These are phyloP conservation scores for Dioszegia hungarica DNA, from an alignment of 768 basidiomycete species.

Conservation along the genomic window DNA sequence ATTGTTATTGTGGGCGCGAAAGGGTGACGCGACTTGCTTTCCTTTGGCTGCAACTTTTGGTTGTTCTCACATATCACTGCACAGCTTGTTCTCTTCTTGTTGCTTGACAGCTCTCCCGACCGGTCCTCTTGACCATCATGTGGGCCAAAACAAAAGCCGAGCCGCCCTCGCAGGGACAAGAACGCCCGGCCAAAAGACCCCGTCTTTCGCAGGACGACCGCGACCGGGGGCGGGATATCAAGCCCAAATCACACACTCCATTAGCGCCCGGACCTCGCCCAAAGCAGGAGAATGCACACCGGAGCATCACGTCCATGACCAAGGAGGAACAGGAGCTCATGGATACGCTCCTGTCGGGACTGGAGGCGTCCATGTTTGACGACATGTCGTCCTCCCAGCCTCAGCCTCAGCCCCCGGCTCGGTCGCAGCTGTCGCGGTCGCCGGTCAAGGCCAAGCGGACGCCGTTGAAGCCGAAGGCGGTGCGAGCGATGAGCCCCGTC, in stretches of 20 bases:
- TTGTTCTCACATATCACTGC: not conserved
- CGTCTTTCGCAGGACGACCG: not conserved
- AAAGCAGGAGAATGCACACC: too few relatives aligned
- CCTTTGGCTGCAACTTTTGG: not conserved
- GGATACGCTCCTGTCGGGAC: slow-evolving; percentile 54
- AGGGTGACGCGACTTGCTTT: slow-evolving; percentile 3
- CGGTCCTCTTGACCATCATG: not conserved
- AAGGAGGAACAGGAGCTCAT: slow-evolving; percentile 62
- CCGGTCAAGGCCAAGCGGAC: slow-evolving; percentile 4
- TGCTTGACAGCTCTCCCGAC: not conserved
- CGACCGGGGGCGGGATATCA: too few relatives aligned
- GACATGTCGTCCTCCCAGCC: too few relatives aligned
- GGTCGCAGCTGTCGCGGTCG: too few relatives aligned
- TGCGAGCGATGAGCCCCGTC: not conserved
- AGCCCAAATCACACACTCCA: too few relatives aligned
- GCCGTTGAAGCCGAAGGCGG: slow-evolving; percentile 3
- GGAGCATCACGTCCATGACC: too few relatives aligned
- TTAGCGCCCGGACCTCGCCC: too few relatives aligned
- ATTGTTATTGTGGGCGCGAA: not conserved
- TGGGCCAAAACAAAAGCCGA: not conserved
- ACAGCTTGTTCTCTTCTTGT: not conserved
- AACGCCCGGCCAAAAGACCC: not conserved
- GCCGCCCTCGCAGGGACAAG: not conserved
- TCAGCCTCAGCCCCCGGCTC: too few relatives aligned
- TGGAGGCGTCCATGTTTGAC: slow-evolving; percentile 58